Base-by-base conservation (phyloP, 768 basidiomycete species). In the Suillus paluster region DNA sequence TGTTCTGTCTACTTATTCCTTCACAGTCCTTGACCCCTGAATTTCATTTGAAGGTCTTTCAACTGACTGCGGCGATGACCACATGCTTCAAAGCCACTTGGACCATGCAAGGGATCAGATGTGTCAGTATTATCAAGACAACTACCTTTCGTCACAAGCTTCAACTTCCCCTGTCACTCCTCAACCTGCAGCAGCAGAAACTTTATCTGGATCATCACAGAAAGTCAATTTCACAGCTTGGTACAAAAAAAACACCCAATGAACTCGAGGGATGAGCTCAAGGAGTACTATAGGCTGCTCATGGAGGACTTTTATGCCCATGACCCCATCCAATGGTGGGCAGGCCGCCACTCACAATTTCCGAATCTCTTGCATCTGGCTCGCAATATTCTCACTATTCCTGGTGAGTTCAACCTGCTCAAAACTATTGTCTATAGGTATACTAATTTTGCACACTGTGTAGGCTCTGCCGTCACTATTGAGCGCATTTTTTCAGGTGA, bases 281-380 rank as follows among this genome's bases (percentile, higher is more conserved):
- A 45, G 45, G 45, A 45, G 21, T 45, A 45, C 1, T 45, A 23
- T 45, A 45, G 45, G 21, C 45, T 45, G 45, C 45, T 21, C 1
- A 0, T 1, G 0, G 45, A 45, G 1, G 45, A 45, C 5, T 45
- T 45, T 7, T 11, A 45, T 45, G 21, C 21, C 2, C 25, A 23
- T 46, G 45, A 44, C 42, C 42, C n/a, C 42, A 21, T 44, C 42
- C 42, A 44, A 44, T 44, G 42, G 42, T 44, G 42, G 42, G 42
- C 42, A 44, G 42, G 42, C 42, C 9, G 10, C 42, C 4, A 8
- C n/a, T 44, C 42, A 45, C 45, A 46, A 2, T 46, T 46, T 4
- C 11, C 23, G 3, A 46, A 15, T 3, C 45, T 46, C 45, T 46
- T 6, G 2, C 23, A 12, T 46, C 2, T 46, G 45, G 45, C 23